These are phyloP conservation scores for Suillus subluteus DNA, from an alignment of 768 basidiomycete genomes.

Conservation along the genomic window DNA sequence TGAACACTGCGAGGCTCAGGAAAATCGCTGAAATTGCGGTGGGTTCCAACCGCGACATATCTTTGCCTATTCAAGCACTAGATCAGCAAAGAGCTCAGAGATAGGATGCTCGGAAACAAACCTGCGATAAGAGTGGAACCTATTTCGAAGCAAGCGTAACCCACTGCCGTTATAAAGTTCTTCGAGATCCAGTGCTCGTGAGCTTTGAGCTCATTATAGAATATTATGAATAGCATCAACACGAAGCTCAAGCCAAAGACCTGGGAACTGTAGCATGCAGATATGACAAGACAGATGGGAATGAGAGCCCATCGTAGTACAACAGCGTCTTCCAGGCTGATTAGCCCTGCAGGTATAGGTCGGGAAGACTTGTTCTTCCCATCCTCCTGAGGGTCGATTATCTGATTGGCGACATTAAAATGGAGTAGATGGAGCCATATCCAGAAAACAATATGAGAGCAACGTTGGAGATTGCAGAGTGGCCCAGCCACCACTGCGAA, in stretches of 20 bases:
- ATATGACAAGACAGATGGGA: constrained; percentile 39
- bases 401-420: constrained; percentile 50
- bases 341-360: constrained; percentile 48
- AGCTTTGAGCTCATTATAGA: constrained; percentile 44
- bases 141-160: constrained; percentile 36
- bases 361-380: constrained; percentile 47
- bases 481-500: constrained; percentile 40
- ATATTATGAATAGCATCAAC: constrained; percentile 28
- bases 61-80: constrained; percentile 18
- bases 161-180: constrained; percentile 35
- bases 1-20: constrained; percentile 31
- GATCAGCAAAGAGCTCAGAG: background rate
- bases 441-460: constrained; percentile 42
- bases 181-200: constrained; percentile 33
- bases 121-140: constrained; percentile 39
- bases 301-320: constrained; percentile 41
- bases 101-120: constrained; percentile 17
- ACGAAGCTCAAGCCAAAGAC: constrained; percentile 37
- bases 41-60: constrained; percentile 16
- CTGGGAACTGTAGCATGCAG: constrained; percentile 34
- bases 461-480: constrained; percentile 17
- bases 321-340: constrained; percentile 38
- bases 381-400: constrained; percentile 45
- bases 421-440: constrained; percentile 50
- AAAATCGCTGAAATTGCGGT: constrained; percentile 25